Conservation (phyloP, 2,329 filamentous ascomycete species). For the Escovopsis weberi region DNA sequence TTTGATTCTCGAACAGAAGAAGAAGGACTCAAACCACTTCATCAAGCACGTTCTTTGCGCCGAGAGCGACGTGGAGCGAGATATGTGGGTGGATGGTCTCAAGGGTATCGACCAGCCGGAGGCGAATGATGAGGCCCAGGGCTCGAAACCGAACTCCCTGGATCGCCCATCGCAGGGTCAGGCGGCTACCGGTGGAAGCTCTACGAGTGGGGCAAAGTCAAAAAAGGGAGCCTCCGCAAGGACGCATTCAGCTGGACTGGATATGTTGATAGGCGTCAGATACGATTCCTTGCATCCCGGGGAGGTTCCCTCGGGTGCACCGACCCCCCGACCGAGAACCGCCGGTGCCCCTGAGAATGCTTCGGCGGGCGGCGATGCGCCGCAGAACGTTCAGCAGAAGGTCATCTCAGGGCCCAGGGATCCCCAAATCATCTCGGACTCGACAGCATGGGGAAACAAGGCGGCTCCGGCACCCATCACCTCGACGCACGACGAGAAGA, state of each 20-base stretch:
- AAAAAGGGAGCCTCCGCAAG: slow-evolving; percentile 20
- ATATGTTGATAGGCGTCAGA: slow-evolving; percentile 40
- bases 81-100: slow-evolving; percentile 84
- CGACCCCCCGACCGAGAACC: slow-evolving; percentile 22
- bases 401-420: slow-evolving; percentile 78
- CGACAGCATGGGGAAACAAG: slow-evolving; percentile 76
- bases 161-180: slow-evolving; percentile 25
- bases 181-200: slow-evolving; percentile 13
- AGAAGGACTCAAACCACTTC: slow-evolving; percentile 77
- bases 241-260: slow-evolving; percentile 24
- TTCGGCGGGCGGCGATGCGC: slow-evolving; percentile 18
- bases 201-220: slow-evolving; percentile 12
- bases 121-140: slow-evolving; percentile 31
- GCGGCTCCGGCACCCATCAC: slow-evolving; percentile 30
- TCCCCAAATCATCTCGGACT: slow-evolving; percentile 68
- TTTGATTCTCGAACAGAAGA: slow-evolving; percentile 86
- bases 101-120: slow-evolving; percentile 74
- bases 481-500: slow-evolving; percentile 56
- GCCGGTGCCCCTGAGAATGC: slow-evolving; percentile 20
- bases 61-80: slow-evolving; percentile 83
- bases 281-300: slow-evolving; percentile 42
- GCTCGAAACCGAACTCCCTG: slow-evolving; percentile 18
- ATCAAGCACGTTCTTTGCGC: slow-evolving; percentile 92
- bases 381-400: slow-evolving; percentile 26
- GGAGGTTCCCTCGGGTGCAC: slow-evolving; percentile 30